These are phyloP conservation scores for Suillus alpinus DNA, from an alignment of 768 basidiomycete genomes.

Conservation along the genomic window DNA sequence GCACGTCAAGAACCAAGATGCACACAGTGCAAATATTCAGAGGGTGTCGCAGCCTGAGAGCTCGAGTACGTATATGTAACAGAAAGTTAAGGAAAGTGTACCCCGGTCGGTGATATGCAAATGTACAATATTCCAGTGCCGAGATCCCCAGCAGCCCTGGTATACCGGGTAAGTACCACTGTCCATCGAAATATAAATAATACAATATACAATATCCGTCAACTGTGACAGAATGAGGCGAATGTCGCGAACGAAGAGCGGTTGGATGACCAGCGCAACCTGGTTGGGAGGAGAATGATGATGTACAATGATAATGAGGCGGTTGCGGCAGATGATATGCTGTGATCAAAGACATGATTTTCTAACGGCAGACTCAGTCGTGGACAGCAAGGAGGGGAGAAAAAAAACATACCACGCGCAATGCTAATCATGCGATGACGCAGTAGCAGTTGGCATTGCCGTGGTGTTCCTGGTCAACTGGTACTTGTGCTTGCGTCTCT, in stretches of 20 bases:
- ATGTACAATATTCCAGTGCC: neutral
- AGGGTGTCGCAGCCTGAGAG: neutral
- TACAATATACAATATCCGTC: neutral
- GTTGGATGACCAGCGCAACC: neutral
- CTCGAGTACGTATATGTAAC: neutral
- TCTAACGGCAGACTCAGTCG: neutral
- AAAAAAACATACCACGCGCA: neutral
- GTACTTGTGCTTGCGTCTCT: slow-evolving; percentile 2
- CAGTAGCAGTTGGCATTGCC: neutral
- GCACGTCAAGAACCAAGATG: neutral
- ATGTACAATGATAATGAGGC: neutral
- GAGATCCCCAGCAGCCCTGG: neutral
- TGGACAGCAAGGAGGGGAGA: neutral
- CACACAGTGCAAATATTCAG: neutral
- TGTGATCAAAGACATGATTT: neutral
- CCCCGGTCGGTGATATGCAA: neutral
- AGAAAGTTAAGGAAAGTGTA: neutral
- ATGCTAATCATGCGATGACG: neutral
- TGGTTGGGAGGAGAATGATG: neutral
- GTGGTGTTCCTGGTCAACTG: neutral
- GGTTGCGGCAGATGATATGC: neutral
- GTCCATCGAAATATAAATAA: neutral
- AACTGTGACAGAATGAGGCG: neutral
- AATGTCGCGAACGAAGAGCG: neutral
- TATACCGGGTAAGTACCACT: neutral